Base-by-base conservation (phyloP, 495 filamentous ascomycete species). In the Margaritispora aquatica region DNA sequence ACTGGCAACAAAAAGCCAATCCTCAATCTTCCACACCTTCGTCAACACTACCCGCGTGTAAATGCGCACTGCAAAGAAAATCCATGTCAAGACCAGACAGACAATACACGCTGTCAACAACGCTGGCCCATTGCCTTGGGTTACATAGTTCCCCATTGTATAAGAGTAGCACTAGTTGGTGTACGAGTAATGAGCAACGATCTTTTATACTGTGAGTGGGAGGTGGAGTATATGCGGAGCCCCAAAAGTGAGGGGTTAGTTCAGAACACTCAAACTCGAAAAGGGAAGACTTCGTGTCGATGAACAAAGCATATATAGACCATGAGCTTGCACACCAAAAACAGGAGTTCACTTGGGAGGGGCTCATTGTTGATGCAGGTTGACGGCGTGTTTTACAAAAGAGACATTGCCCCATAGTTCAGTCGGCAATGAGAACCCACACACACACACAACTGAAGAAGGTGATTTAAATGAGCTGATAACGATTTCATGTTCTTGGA, bases 1-100 rank as follows among this genome's bases (percentile, higher is more conserved):
- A 51, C 58, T 56, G n/a, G 51, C 46, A 55, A 61, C 44, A 41
- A 61, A 61, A 23, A 61, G 52, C 58, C 51, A 61, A 51, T 61
- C 58, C 29, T 61, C 58, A 17, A 56, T 23, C 38, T 51, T 61
- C 58, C 58, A 61, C 8, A 61, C 49, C 41, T 61, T 61, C 26
- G 49, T 50, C 52, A 61, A 17, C 24, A 56, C 17, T 44, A 24
- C 47, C 27, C 58, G 24, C 17, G 49, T 34, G 17, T 61, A 61
- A 15, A 61, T 55, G 17, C 58, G 38, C 24, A 51, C 31, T 4
- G 41, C 26, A 24, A 56, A 61, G 29, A 61, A 61, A 11, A 55
- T 21, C 58, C 51, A 61, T 13, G 58, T 55, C 17, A 61, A 19
- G 4, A 38, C 36, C 1, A 61, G 7, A 10, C 51, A 47, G 1